Evolutionary conservation across 345 rosid species (phyloP).

Genomic region (Melaleuca quinquenervia): DNA sequence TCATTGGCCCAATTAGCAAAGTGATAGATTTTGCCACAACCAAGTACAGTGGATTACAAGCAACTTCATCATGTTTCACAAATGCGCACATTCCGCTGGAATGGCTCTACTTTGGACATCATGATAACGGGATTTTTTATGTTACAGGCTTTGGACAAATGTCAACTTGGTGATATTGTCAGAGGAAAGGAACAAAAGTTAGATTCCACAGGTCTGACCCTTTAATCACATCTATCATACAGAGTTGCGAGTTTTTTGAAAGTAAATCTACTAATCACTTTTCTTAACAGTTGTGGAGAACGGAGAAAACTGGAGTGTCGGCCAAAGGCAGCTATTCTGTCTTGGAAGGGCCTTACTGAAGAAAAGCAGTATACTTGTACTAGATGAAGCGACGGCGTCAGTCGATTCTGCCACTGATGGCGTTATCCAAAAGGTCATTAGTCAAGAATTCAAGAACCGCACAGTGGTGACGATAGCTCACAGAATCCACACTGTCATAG

Average conservation of each 20-base stretch:
- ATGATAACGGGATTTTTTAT: background rate
- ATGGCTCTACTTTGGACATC: background rate
- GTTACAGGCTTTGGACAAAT: slow-evolving; percentile 66
- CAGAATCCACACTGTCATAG: slow-evolving; percentile 83
- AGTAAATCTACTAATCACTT: background rate
- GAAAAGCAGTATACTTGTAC: slow-evolving; percentile 75
- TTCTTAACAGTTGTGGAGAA: slow-evolving; percentile 58
- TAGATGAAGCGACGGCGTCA: slow-evolving; percentile 91
- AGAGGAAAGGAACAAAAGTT: slow-evolving; percentile 62
- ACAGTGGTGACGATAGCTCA: slow-evolving; percentile 96
- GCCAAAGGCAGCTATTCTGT: slow-evolving; percentile 79
- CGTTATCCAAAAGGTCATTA: slow-evolving; percentile 70
- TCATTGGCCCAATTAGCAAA: background rate
- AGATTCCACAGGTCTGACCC: slow-evolving; percentile 48
- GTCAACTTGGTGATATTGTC: slow-evolving; percentile 69
- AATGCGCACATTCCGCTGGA: background rate
- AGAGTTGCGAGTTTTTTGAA: background rate
- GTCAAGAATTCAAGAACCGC: slow-evolving; percentile 59
- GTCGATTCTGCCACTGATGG: slow-evolving; percentile 93
- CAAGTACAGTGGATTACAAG: background rate
- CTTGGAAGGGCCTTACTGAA: slow-evolving; percentile 82
- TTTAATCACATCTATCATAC: background rate
- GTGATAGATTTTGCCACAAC: background rate
- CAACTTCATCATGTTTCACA: background rate
- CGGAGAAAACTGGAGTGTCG: slow-evolving; percentile 93